Evolutionary conservation across 352 stramenopile genomes (phyloP).

Genomic region (Phytopythium delawarense): DNA sequence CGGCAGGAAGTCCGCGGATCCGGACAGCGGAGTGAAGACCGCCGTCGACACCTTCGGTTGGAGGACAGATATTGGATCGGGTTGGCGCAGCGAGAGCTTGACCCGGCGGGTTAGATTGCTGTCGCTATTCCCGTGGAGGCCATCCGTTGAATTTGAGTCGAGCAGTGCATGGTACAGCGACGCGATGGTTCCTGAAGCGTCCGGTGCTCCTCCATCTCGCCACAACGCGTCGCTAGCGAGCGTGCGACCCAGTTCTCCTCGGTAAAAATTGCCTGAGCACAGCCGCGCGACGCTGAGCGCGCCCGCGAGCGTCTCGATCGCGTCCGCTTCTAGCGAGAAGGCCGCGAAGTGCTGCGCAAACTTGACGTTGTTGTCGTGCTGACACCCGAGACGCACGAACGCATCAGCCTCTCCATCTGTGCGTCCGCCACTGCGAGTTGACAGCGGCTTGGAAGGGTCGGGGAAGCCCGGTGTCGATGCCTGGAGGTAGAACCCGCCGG

Average conservation of each 20-base stretch:
- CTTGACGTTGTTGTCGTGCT: constrained; percentile 72
- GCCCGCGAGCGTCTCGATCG: constrained; percentile 37
- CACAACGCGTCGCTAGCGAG: constrained; percentile 36
- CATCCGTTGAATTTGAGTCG: constrained; percentile 14
- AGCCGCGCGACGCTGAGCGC: constrained; percentile 54
- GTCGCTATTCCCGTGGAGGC: not conserved
- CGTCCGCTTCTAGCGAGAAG: constrained; percentile 42
- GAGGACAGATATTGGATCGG: not conserved
- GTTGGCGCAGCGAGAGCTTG: not conserved
- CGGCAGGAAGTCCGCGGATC: not conserved
- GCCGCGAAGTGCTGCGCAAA: constrained; percentile 73
- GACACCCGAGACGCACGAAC: constrained; percentile 71
- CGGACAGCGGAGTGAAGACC: not conserved
- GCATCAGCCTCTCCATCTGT: constrained; percentile 9
- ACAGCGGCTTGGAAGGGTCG: constrained; percentile 32
- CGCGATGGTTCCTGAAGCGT: constrained; percentile 20
- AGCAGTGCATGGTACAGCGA: constrained; percentile 48
- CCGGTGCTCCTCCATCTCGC: constrained; percentile 26
- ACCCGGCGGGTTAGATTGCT: not conserved
- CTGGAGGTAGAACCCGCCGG: constrained; percentile 66
- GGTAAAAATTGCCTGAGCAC: constrained; percentile 72
- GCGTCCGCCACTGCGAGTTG: not conserved
- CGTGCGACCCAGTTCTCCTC: constrained; percentile 24
- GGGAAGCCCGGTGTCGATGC: constrained; percentile 78
- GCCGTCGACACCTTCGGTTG: not conserved